These are phyloP conservation scores for Vachellia pachyceras DNA, from an alignment of 306 rosid species.

Conservation along the genomic window DNA sequence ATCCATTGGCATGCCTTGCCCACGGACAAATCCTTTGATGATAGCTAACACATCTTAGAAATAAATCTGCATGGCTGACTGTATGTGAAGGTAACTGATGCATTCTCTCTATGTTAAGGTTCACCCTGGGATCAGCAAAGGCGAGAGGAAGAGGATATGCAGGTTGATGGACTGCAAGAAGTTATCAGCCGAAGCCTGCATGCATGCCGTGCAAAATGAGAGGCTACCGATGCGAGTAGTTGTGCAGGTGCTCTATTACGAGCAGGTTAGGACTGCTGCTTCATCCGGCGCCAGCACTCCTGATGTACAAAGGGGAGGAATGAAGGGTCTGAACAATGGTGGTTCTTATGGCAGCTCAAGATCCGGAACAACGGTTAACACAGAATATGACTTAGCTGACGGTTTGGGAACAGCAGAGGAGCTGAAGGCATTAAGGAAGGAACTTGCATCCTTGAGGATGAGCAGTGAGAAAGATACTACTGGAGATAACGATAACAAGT, in stretches of 20 bases:
- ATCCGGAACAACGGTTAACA: slow-evolving; percentile 73
- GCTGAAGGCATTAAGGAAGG: slow-evolving; percentile 82
- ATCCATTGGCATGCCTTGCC: neutral
- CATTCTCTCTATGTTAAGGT: slow-evolving; percentile 52
- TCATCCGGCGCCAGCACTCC: slow-evolving; percentile 96
- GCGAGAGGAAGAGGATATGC: slow-evolving; percentile 90
- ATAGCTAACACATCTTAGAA: too few species aligned
- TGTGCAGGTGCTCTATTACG: slow-evolving; percentile 93
- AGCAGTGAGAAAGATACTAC: slow-evolving; percentile 55
- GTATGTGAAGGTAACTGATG: neutral
- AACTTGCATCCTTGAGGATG: slow-evolving; percentile 83
- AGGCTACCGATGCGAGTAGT: slow-evolving; percentile 92
- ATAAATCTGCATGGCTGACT: neutral
- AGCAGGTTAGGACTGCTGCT: slow-evolving; percentile 79
- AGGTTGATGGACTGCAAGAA: slow-evolving; percentile 92
- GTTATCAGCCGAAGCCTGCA: slow-evolving; percentile 86
- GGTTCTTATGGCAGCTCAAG: slow-evolving; percentile 83
- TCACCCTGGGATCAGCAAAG: slow-evolving; percentile 84
- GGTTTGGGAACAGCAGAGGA: slow-evolving; percentile 78
- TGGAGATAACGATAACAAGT: slow-evolving; percentile 48
- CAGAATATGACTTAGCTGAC: slow-evolving; percentile 78
- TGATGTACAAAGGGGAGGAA: slow-evolving; percentile 70
- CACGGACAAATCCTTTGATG: neutral
- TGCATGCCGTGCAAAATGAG: slow-evolving; percentile 96
- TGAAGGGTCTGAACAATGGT: slow-evolving; percentile 66